Conservation (phyloP, 1,284 basidiomycete species). For the Puccinia coronata region DNA sequence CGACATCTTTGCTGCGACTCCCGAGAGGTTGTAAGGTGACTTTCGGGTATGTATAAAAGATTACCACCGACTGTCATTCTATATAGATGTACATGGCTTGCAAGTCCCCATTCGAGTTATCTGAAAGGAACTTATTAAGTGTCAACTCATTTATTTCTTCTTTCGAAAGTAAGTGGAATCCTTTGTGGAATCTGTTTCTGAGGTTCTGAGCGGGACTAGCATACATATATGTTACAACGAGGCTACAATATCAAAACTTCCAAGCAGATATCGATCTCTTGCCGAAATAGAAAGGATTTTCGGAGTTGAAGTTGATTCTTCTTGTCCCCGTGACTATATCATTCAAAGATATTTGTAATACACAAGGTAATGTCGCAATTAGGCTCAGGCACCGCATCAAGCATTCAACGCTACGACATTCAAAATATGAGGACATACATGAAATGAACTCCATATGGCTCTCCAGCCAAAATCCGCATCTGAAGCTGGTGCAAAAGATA, state of each 20-base stretch:
- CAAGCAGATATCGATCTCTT: not conserved
- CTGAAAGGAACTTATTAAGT: not conserved
- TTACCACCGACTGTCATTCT: not conserved
- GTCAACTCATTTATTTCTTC: not conserved
- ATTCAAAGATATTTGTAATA: not conserved
- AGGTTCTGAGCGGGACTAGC: not conserved
- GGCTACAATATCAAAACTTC: not conserved
- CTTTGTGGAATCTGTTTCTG: not conserved
- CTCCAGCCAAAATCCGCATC: not conserved
- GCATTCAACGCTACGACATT: not conserved
- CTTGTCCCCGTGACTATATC: slow-evolving; percentile 3
- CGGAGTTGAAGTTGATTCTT: slow-evolving; percentile 1
- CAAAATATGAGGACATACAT: not conserved
- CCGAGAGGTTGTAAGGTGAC: not conserved
- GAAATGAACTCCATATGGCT: not conserved
- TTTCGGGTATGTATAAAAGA: not conserved
- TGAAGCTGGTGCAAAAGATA: not conserved
- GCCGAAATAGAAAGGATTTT: slow-evolving; percentile 3
- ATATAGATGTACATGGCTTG: not conserved
- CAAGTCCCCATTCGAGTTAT: not conserved
- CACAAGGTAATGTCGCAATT: not conserved
- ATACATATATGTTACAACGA: not conserved
- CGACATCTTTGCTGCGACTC: not conserved
- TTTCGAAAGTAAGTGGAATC: not conserved
- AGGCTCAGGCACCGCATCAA: not conserved